A percentile compares a stretch with the other conserved stretches of the same genome.
These are phyloP conservation scores for Coniochaeta sp. DNA, from an alignment of 2,329 filamentous ascomycete species.

Conservation along the genomic window DNA sequence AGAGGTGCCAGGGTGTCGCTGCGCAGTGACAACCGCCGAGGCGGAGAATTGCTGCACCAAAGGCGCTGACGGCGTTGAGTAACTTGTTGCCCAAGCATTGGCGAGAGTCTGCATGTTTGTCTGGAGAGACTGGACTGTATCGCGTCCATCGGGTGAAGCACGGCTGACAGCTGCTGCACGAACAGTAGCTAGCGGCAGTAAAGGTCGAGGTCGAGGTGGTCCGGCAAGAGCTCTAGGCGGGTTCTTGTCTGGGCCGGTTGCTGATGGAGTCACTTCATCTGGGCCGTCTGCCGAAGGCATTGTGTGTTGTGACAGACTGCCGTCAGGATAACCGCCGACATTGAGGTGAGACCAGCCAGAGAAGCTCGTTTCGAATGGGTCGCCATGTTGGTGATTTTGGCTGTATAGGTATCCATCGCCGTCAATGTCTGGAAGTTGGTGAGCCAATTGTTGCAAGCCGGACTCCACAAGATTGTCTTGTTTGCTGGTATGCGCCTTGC, in stretches of 20 bases:
- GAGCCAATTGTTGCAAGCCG: neutral
- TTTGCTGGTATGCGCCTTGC: slow-evolving; percentile 4
- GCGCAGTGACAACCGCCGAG: neutral
- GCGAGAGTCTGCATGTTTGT: neutral
- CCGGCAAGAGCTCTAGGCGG: neutral
- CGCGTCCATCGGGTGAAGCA: neutral
- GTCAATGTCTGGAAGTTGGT: neutral
- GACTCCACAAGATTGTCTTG: neutral
- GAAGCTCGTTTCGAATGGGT: neutral
- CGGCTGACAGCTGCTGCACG: neutral
- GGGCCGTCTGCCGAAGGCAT: neutral
- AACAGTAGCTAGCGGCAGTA: neutral
- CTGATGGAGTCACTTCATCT: neutral
- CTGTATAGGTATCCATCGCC: neutral
- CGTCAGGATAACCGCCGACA: neutral
- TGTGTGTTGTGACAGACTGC: neutral
- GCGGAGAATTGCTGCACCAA: neutral
- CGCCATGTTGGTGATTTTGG: neutral
- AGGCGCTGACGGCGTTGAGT: neutral
- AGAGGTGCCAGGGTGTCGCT: neutral
- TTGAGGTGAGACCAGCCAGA: neutral
- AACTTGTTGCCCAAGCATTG: neutral
- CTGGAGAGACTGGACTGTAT: neutral
- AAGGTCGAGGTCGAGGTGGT: neutral
- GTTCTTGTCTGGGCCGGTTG: neutral